Conservation (phyloP, 495 filamentous ascomycete species). For the Poronia punctata region DNA sequence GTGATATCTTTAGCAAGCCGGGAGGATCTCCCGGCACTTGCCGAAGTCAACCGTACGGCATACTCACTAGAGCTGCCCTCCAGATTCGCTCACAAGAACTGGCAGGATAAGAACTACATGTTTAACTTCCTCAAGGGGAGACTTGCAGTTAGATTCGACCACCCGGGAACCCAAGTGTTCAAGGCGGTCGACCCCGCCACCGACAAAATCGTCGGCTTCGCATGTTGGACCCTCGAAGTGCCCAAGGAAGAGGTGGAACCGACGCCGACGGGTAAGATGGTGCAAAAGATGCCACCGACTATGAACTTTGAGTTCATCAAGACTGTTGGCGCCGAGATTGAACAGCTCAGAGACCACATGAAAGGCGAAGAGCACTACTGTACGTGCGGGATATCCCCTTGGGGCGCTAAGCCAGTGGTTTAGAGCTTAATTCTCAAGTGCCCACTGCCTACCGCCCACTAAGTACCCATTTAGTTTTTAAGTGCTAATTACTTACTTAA, state of each 20-base stretch:
- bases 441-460: no score
- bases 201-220: conserved; percentile 1
- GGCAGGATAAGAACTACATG: neutral
- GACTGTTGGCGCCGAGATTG: neutral
- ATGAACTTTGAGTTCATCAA: neutral
- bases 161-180: neutral
- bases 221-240: neutral
- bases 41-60: conserved; percentile 6
- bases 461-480: no score
- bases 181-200: conserved; percentile 2
- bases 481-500: no score
- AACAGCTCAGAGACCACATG: neutral
- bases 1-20: no score
- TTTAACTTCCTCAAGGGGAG: conserved; percentile 3
- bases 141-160: neutral
- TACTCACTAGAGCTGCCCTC: conserved; percentile 4
- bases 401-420: no score
- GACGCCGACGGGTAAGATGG: neutral
- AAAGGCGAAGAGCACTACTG: conserved; percentile 4
- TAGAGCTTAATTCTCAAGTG: no score
- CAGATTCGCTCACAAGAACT: neutral
- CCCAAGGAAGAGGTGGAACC: neutral
- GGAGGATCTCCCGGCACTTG: conserved; percentile 3
- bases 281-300: neutral
- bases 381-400: neutral